Base-by-base conservation (phyloP, 2,329 filamentous ascomycete genomes). In the Botrytis sinoallii region DNA sequence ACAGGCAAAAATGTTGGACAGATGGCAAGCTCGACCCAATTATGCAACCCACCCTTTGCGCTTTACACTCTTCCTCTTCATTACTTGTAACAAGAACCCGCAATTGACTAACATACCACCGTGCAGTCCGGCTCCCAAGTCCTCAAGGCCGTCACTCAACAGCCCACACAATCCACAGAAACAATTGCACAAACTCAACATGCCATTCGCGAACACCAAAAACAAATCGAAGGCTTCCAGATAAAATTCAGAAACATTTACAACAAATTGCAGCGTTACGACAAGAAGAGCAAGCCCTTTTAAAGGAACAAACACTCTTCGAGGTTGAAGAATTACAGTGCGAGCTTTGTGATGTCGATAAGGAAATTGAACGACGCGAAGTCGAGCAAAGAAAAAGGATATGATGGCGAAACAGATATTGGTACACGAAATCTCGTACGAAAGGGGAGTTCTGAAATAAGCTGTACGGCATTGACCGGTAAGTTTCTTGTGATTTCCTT, bases 1-100 rank as follows among this genome's bases (percentile, higher is more conserved):
- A 16, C 22, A 38, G 2, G 22, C 29, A 25, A 32, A 5, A 25
- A 22, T 66, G 10, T 7, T 2, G 46, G 29, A 20, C 9, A 66
- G 14, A 3, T 35, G 18, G 44, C 38, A 18, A 52, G 44, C 14
- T 66, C 29, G 38, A 66, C 14, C 3, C 14, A 4, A 57, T 18
- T 25, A 22, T 59, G 2, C 29, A 22, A 16, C 22, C 6, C 63
- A 4, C 20, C 0, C 14, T 16, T 66, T 20, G 12, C 7, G 46
- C 20, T 32, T 32, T 22, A 35, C 22, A 35, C 2, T 4, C 18
- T 25, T 32, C 4, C 29, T 35, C 10, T 6, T 25, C 14, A 4
- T 5, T 1, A 3, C 3, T 14, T 38, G 10, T 2, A 7, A 66
- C 25, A 35, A 10, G 10, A 18, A 1, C 7, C 12, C 1, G 8